Conservation (phyloP, 1,284 basidiomycete genomes). For the Coniferiporia weirii region DNA sequence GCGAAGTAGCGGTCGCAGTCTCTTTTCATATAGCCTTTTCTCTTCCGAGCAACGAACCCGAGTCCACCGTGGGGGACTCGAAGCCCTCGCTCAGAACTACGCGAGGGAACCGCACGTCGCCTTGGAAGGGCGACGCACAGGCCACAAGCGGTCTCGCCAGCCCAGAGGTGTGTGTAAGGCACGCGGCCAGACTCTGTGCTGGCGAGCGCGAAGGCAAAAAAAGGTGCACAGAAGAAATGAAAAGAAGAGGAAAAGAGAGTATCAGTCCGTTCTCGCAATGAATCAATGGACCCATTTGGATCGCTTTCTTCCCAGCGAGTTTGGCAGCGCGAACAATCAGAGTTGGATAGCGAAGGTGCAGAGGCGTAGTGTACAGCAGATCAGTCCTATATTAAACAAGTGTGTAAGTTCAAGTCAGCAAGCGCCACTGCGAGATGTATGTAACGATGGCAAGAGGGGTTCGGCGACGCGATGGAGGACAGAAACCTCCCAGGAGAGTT, state of each 20-base stretch:
- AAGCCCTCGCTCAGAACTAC: too few species aligned
- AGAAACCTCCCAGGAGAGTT: neutral
- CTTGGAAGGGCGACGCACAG: too few species aligned
- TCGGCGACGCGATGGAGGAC: neutral
- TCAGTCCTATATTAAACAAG: neutral
- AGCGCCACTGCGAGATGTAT: neutral
- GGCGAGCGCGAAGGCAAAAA: neutral
- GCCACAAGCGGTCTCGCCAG: neutral
- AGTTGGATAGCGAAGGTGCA: neutral
- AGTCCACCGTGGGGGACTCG: neutral
- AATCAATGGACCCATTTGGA: too few species aligned
- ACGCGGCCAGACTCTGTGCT: slow-evolving; percentile 1
- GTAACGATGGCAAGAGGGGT: neutral
- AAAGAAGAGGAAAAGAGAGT: too few species aligned
- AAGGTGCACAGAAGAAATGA: neutral
- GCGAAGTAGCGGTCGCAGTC: slow-evolving; percentile 27
- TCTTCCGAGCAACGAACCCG: neutral
- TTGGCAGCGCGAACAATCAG: too few species aligned
- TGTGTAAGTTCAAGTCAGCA: neutral
- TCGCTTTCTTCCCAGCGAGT: too few species aligned
- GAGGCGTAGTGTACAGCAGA: neutral
- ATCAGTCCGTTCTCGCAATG: too few species aligned
- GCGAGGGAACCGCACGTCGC: too few species aligned
- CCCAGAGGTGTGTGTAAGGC: neutral
- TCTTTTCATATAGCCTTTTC: slow-evolving; percentile 18